Evolutionary conservation across 2,329 filamentous ascomycete genomes (phyloP).

Genomic region (Didymellaceae sp.): DNA sequence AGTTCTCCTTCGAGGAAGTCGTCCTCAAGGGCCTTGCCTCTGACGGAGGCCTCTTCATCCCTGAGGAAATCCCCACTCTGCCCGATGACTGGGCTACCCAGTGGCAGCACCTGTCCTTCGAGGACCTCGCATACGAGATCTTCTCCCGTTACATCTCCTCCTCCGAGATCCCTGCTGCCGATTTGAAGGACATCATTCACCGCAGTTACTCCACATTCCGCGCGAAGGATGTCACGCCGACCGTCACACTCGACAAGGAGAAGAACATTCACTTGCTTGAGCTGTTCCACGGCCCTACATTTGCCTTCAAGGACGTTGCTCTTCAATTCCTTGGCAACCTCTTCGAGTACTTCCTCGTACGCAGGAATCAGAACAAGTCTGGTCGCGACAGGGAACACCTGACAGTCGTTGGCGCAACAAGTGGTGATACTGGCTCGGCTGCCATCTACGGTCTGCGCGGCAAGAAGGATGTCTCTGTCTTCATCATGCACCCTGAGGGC

Average conservation of each 20-base stretch:
- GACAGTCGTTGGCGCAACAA: slow-evolving; percentile 52
- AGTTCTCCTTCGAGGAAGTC: slow-evolving; percentile 90
- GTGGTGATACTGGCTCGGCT: slow-evolving; percentile 77
- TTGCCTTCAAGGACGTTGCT: slow-evolving; percentile 91
- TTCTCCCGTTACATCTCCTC: slow-evolving; percentile 86
- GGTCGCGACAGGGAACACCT: slow-evolving; percentile 64
- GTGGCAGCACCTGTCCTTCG: slow-evolving; percentile 81
- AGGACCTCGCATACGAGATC: slow-evolving; percentile 83
- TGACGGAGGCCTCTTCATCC: slow-evolving; percentile 89
- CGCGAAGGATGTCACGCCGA: slow-evolving; percentile 75
- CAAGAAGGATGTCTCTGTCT: slow-evolving; percentile 96
- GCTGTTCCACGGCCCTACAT: slow-evolving; percentile 94
- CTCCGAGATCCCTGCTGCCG: slow-evolving; percentile 78
- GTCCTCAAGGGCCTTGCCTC: slow-evolving; percentile 86
- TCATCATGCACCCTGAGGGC: slow-evolving; percentile 92
- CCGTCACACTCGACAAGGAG: slow-evolving; percentile 74
- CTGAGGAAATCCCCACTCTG: slow-evolving; percentile 76
- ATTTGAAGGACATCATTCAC: slow-evolving; percentile 82
- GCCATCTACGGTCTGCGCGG: slow-evolving; percentile 94
- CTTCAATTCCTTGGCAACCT: slow-evolving; percentile 96
- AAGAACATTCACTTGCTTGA: slow-evolving; percentile 85
- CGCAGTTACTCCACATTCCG: slow-evolving; percentile 92
- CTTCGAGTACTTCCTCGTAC: slow-evolving; percentile 84
- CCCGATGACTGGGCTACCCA: slow-evolving; percentile 67
- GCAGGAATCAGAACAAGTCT: slow-evolving; percentile 73